These are phyloP conservation scores for Hericium alpestre DNA, from an alignment of 768 basidiomycete genomes.

Conservation along the genomic window DNA sequence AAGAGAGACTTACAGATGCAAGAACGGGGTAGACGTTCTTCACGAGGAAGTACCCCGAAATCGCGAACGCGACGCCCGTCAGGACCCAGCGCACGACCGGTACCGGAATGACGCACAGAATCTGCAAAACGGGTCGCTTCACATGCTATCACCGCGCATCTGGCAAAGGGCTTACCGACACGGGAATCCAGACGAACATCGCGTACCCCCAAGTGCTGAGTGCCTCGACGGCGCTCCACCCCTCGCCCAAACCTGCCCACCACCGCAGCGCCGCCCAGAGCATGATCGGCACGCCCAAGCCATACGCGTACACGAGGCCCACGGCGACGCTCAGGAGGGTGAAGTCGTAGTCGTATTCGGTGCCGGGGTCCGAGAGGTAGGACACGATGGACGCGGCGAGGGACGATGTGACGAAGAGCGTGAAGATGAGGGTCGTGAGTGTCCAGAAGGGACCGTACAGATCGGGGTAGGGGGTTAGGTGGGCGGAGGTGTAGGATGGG, in stretches of 20 bases:
- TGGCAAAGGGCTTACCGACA: conserved; percentile 44
- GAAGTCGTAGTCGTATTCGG: conserved; percentile 85
- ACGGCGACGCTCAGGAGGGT: conserved; percentile 74
- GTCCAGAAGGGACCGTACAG: conserved; percentile 97
- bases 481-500: conserved; percentile 49
- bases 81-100: conserved; percentile 76
- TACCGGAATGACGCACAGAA: conserved; percentile 80
- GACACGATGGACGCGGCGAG: conserved; percentile 78
- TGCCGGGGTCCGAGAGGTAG: conserved; percentile 64
- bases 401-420: conserved; percentile 87
- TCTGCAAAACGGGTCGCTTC: conserved; percentile 25
- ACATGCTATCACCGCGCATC: background rate
- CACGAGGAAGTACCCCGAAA: conserved; percentile 83
- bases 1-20: conserved; percentile 49
- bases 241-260: conserved; percentile 64
- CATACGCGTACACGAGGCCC: conserved; percentile 80
- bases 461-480: conserved; percentile 56
- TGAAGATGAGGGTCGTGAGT: conserved; percentile 86
- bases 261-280: conserved; percentile 84
- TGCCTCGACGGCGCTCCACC: conserved; percentile 78
- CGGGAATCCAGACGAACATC: conserved; percentile 82
- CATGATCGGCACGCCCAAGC: conserved; percentile 66
- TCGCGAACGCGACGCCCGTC: conserved; percentile 55
- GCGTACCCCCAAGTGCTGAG: conserved; percentile 73
- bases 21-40: conserved; percentile 86